Base-by-base conservation (phyloP, 1,284 basidiomycete genomes). In the Rhodotorula sp. region DNA sequence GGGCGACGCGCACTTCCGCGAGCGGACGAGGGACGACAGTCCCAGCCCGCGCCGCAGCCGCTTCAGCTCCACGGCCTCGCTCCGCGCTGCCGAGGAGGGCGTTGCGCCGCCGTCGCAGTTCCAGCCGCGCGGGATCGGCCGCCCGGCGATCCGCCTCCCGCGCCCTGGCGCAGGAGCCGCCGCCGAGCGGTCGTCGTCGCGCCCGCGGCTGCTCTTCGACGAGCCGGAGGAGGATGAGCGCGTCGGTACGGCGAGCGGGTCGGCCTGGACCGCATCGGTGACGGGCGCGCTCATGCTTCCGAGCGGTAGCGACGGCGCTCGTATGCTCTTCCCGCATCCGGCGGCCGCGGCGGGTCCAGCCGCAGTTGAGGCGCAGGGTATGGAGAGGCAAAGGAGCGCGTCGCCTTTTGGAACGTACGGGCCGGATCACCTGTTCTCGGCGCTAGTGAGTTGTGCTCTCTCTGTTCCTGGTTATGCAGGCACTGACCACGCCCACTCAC, bases 271-370 rank as follows among this genome's bases (percentile, higher is more conserved):
- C 3, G 29, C 57, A 15, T 29, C 56, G 41, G 27, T 29, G 4
- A 29, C 53, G 13, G 48, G 51, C 1, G 68, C 71, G 15, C 32
- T 60, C 13, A 74, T 73, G 75, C 51, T 74, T 0, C 61, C 72
- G 36, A 76, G 75, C 37, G 75, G 75, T 2, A 72, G 72, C 21
- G 66, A 51, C 9, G 75, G 75, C 12, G 39, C 37, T 6, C 22
- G 69, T 4, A 56, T 67, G 58, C 27, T 67, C 22, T 70, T 70
- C 58, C 68, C 72, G 22, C 64, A 69, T 34, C 71, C 65, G 12
- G 67, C 67, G 7, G 21, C 37, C 19, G 67, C 68, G 6, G 59
- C 62, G 8, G 68, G 72, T 15, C 51, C 12, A 36, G 37, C 32
- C 36, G 54, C 36, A 55, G 50, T 22, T 7, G 41, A 29, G 36